Evolutionary conservation across 2,329 filamentous ascomycete species (phyloP), one percentile per base, ranked within the genome.

Genomic region (Trichoderma koningiopsis): DNA sequence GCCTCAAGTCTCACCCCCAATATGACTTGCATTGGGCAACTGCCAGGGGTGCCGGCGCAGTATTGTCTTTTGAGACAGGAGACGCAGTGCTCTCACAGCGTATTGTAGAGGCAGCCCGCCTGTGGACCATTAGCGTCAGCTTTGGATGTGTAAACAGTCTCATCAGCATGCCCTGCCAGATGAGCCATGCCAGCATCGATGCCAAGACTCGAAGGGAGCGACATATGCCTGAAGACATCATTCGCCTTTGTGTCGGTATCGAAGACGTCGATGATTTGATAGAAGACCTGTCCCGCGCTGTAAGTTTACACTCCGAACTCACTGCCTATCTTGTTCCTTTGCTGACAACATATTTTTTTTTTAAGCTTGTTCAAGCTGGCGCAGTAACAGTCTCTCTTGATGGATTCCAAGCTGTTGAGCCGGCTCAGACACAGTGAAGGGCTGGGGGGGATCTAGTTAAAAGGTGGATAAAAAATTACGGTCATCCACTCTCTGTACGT

Each of bases 111-210:
- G 92, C 92, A 35, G 92, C 96, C 2, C 89, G 92, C 72, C 84
- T 99, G 37, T 99, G 93, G 90, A 94, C 92, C 40, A 99, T 99
- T 75, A 96, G 92, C 73, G 96, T 99, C 70, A 97, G 93, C 77
- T 99, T 99, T 78, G 96, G 96, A 59, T 98, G 96, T 79, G 96
- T 99, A 73, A 99, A 99, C 83, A 97, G 93, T 78, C 84, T 99
- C 79, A 99, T 99, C 81, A 97, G 94, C 83, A 97, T 99, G 95
- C 95, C 96, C 10, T 99, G 96, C 83, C 94, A 95, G 76, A 99
- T 99, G 96, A 98, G 95, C 81, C 96, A 99, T 81, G 96, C 96
- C 49, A 97, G 93, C 78, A 99, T 99, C 77, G 96, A 98, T 78
- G 92, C 94, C 70, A 97, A 97, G 84, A 98, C 94, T 64, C 86